Conservation (phyloP, 1,284 basidiomycete genomes). For the Cryptococcus depauperatus region DNA sequence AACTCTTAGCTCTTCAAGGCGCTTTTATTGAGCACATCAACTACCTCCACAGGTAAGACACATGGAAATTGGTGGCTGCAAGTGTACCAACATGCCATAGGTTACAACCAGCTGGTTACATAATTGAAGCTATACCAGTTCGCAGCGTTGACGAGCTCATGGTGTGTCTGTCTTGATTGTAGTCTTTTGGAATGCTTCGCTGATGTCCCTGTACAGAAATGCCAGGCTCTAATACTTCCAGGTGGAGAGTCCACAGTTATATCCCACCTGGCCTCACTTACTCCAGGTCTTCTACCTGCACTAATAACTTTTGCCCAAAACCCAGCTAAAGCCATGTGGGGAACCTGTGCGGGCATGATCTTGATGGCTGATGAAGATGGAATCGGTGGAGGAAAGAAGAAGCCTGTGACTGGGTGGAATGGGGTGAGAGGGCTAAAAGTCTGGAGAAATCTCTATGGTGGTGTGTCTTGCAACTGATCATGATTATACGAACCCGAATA, state of each 20-base stretch:
- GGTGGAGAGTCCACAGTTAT: slow-evolving; percentile 93
- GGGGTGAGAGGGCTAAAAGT: slow-evolving; percentile 68
- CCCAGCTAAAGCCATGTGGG: slow-evolving; percentile 70
- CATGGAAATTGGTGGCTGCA: no score
- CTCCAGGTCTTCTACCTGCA: slow-evolving; percentile 71
- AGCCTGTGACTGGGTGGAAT: slow-evolving; percentile 58
- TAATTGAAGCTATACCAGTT: slow-evolving; percentile 50
- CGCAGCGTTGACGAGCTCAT: slow-evolving; percentile 67
- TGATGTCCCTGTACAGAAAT: no score
- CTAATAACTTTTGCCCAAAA: slow-evolving; percentile 60
- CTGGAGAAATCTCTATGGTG: slow-evolving; percentile 72
- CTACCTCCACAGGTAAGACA: slow-evolving; percentile 35
- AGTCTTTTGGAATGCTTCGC: no score
- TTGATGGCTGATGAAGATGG: slow-evolving; percentile 60
- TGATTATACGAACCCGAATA: not conserved
- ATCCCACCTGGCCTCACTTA: slow-evolving; percentile 63
- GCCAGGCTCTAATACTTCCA: slow-evolving; percentile 53
- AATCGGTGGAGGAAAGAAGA: slow-evolving; percentile 66
- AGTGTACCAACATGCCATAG: slow-evolving; percentile 7
- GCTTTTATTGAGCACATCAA: slow-evolving; percentile 77
- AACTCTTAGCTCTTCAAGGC: slow-evolving; percentile 92
- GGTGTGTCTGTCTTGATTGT: slow-evolving; percentile 16
- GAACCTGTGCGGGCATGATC: slow-evolving; percentile 95
- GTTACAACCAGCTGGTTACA: slow-evolving; percentile 19
- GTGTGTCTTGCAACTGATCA: slow-evolving; percentile 52